Percentiles rank a stretch among this genome's conserved stretches.
Evolutionary conservation across 2,329 filamentous ascomycete genomes (phyloP).

Genomic region (Endocalyx cinctus): DNA sequence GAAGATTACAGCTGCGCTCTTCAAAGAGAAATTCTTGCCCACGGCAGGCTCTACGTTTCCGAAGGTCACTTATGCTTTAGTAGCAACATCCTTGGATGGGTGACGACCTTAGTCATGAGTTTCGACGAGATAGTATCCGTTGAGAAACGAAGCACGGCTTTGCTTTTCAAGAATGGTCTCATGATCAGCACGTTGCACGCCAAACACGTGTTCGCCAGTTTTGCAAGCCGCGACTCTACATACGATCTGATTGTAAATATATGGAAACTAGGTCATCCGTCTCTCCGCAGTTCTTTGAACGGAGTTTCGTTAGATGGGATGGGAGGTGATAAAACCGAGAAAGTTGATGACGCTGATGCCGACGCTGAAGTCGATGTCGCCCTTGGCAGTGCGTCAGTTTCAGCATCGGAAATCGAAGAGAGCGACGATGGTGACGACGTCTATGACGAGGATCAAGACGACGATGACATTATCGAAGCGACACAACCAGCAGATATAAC

Average conservation of each 20-base stretch:
- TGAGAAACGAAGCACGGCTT: conserved; percentile 91
- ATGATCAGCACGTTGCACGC: conserved; percentile 95
- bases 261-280: conserved; percentile 95
- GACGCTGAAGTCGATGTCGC: conserved; percentile 35
- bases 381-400: conserved; percentile 47
- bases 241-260: conserved; percentile 97
- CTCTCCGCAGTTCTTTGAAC: conserved; percentile 84
- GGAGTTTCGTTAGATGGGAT: conserved; percentile 77
- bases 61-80: conserved; percentile 98
- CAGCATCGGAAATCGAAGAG: conserved; percentile 52
- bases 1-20: conserved; percentile 97
- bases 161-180: conserved; percentile 95
- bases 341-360: conserved; percentile 54
- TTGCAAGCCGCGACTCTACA: conserved; percentile 89
- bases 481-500: conserved; percentile 36
- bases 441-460: conserved; percentile 75
- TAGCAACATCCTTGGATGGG: conserved; percentile 98
- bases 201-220: conserved; percentile 92
- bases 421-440: conserved; percentile 71
- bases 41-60: conserved; percentile 90
- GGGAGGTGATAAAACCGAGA: conserved; percentile 88
- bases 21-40: conserved; percentile 90
- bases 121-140: conserved; percentile 97
- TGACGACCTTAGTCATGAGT: conserved; percentile 94
- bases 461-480: conserved; percentile 49